phyloP scores from a whole-genome alignment of 805 yeast genomes.

The Ogataea polymorpha region DNA sequence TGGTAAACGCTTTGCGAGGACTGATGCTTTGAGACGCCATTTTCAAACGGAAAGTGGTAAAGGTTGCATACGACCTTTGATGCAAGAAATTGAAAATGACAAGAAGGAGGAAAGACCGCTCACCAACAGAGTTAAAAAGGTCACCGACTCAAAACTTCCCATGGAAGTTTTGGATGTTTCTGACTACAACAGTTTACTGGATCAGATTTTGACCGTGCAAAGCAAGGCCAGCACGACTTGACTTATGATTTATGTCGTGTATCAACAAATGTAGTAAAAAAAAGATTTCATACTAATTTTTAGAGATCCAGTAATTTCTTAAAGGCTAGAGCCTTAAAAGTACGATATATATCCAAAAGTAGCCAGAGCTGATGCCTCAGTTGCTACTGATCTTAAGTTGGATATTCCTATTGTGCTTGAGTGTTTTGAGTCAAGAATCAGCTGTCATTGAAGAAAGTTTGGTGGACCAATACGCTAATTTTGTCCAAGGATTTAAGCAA shows the following conservation, averaged over 20 bases:
- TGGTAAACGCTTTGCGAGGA: conserved; percentile 73
- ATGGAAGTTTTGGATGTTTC: conserved; percentile 5
- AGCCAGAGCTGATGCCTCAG: conserved; percentile 8
- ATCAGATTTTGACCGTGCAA: conserved; percentile 20
- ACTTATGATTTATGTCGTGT: conserved; percentile 14
- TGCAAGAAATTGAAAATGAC: conserved; percentile 47
- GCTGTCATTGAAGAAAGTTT: not conserved
- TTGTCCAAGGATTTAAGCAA: conserved; percentile 1
- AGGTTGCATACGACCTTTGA: conserved; percentile 63
- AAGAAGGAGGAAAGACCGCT: conserved; percentile 10
- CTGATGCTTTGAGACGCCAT: conserved; percentile 77
- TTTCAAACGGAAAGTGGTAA: conserved; percentile 78
- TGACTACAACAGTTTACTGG: conserved; percentile 20
- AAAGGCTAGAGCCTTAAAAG: not conserved
- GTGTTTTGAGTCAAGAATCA: not conserved
- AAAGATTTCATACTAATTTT: conserved; percentile 8
- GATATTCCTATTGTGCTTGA: not conserved
- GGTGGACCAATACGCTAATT: not conserved
- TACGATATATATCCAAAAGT: not conserved
- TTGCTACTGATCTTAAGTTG: not conserved
- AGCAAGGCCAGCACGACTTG: conserved; percentile 1
- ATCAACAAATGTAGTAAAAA: conserved; percentile 11
- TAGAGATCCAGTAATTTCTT: not conserved
- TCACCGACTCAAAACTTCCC: not conserved
- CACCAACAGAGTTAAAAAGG: not conserved